Percentiles rank a stretch among this genome's conserved stretches.
phyloP scores from a whole-genome alignment of 2,329 filamentous ascomycete species.

The Sclerotinia spermophila region DNA sequence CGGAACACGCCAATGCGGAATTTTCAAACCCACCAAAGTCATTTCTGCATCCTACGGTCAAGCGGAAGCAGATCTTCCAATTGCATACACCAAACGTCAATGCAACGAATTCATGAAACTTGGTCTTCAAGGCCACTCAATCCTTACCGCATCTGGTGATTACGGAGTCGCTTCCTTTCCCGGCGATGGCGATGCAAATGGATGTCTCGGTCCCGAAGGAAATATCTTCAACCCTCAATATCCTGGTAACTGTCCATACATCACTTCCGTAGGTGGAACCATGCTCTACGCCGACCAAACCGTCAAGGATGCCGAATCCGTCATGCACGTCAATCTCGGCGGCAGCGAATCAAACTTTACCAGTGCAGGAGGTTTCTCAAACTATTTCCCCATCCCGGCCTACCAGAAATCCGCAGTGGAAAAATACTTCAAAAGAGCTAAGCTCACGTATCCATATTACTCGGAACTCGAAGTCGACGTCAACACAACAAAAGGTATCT shows the following conservation, averaged over 20 bases:
- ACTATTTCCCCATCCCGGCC: slow-evolving; percentile 47
- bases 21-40: slow-evolving; percentile 29
- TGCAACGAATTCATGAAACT: slow-evolving; percentile 63
- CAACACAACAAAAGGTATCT: slow-evolving; percentile 45
- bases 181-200: slow-evolving; percentile 55
- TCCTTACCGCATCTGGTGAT: slow-evolving; percentile 62
- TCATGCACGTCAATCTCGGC: slow-evolving; percentile 26
- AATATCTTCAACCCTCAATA: slow-evolving; percentile 45
- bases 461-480: slow-evolving; percentile 36
- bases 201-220: slow-evolving; percentile 39
- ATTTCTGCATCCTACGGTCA: slow-evolving; percentile 66
- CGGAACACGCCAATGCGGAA: slow-evolving; percentile 31
- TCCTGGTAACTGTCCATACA: slow-evolving; percentile 64
- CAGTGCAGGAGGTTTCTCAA: slow-evolving; percentile 47
- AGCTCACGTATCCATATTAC: slow-evolving; percentile 29
- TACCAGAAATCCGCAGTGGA: slow-evolving; percentile 47
- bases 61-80: slow-evolving; percentile 60
- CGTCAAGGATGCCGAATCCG: slow-evolving; percentile 29
- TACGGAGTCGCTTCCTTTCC: slow-evolving; percentile 53
- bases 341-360: slow-evolving; percentile 43
- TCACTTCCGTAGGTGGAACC: slow-evolving; percentile 65
- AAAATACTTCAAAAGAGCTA: slow-evolving; percentile 40
- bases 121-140: slow-evolving; percentile 61
- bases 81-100: slow-evolving; percentile 56
- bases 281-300: slow-evolving; percentile 45